Evolutionary conservation across 345 rosid species (phyloP).

Genomic region (Brassica carinata): DNA sequence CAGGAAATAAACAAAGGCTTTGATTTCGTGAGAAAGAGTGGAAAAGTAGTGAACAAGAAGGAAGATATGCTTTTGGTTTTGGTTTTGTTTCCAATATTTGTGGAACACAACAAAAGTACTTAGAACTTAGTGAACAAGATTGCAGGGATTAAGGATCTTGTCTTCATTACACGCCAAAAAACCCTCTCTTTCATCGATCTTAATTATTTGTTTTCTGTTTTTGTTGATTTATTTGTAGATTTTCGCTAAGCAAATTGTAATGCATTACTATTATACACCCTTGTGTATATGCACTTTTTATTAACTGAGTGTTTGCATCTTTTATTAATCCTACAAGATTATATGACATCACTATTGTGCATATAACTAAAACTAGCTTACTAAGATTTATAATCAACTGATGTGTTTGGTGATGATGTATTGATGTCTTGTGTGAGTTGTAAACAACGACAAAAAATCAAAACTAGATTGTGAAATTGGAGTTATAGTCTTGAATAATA

Average conservation of each 20-base stretch:
- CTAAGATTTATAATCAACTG: neutral
- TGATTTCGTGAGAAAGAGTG: conserved; percentile 20
- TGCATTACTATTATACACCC: neutral
- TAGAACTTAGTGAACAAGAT: conserved; percentile 37
- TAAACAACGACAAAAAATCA: neutral
- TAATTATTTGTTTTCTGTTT: neutral
- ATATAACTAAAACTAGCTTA: neutral
- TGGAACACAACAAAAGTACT: conserved; percentile 42
- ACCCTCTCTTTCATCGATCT: neutral
- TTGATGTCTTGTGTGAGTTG: neutral
- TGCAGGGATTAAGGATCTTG: conserved; percentile 50
- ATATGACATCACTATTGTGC: neutral
- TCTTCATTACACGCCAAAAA: conserved; percentile 49
- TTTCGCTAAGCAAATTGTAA: conserved; percentile 26
- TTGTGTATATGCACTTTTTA: conserved; percentile 5
- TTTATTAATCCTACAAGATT: neutral
- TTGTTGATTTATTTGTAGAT: conserved; percentile 24
- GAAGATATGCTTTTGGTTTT: conserved; percentile 37
- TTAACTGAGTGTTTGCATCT: neutral
- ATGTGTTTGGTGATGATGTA: neutral
- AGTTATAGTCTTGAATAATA: neutral
- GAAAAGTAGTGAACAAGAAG: conserved; percentile 9
- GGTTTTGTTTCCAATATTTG: conserved; percentile 53
- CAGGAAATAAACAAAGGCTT: conserved; percentile 32
- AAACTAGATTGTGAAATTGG: too few relatives aligned